Evolutionary conservation across 1,284 basidiomycete genomes (phyloP).

Genomic region (Malassezia equina): DNA sequence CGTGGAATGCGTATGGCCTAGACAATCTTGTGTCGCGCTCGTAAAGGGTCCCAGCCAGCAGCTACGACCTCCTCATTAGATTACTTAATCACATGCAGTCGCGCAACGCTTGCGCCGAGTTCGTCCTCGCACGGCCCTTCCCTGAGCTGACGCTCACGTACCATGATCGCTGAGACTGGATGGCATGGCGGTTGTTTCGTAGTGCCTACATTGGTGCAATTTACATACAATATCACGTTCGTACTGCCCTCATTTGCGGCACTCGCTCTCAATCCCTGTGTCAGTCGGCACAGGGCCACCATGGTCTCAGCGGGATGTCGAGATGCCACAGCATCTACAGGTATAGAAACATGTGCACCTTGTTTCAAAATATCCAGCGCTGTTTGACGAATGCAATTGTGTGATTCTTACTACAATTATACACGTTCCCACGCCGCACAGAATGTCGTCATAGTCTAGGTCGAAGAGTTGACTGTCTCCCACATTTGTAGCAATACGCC

Average conservation of each 20-base stretch:
- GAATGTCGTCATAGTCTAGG: slow-evolving; percentile 1
- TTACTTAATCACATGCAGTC: not conserved
- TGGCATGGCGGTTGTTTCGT: not conserved
- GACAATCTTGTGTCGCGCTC: not conserved
- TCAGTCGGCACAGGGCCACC: not conserved
- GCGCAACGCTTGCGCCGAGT: not conserved
- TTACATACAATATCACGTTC: slow-evolving; percentile 3
- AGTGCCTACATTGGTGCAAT: not conserved
- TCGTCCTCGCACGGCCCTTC: not conserved
- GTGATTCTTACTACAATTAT: not conserved
- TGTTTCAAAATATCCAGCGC: not conserved
- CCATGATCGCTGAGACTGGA: not conserved
- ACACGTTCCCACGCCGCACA: slow-evolving; percentile 6
- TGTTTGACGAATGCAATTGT: slow-evolving; percentile 6
- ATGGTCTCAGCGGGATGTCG: not conserved
- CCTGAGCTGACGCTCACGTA: not conserved
- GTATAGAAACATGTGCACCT: not conserved
- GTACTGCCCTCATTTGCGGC: not conserved
- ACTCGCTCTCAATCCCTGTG: not conserved
- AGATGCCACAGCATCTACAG: not conserved
- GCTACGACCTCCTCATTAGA: not conserved
- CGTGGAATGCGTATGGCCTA: not conserved
- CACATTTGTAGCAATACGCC: not conserved
- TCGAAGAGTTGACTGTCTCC: not conserved
- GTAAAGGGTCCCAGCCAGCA: not conserved